Evolutionary conservation across 2,329 filamentous ascomycete genomes (phyloP), one percentile per base, ranked within the genome.

Genomic region (Fonsecaea pugnacius): DNA sequence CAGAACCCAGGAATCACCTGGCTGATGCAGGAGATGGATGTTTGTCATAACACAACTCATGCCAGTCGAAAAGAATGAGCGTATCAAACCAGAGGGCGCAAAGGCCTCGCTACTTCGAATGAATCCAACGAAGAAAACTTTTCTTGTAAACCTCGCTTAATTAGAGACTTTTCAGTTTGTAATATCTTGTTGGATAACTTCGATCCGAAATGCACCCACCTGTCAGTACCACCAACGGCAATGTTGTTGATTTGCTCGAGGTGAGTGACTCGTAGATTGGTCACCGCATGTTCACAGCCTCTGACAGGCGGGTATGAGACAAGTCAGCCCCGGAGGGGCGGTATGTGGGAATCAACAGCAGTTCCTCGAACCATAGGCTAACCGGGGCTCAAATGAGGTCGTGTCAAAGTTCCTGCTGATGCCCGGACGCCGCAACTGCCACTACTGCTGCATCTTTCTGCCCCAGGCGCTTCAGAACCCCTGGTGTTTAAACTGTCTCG

Each of bases 211-310:
- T 33, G 27, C 27, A 30, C 36, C 50, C 51, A 35, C 32, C 58
- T 33, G 10, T 32, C 30, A 36, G 38, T 32, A 43, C 10, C 27
- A 30, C 27, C 27, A 6, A 30, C 27, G 4, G 4, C 27, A 30
- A 30, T 30, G 27, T 30, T n/a, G 32, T 18, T 48, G 43, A 48
- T 48, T 48, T 48, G 43, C 43, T 12, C 21, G 3, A 9, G 43
- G 14, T 21, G 16, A 52, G 46, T 63, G 60, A 54, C 48, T 43
- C 21, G 50, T 60, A 46, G 62, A 36, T 64, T 46, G 51, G 63
- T 65, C 66, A 67, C 66, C 66, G 66, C 60, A 65, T 61, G 63
- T 67, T 67, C 55, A 48, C 57, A 24, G 60, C 40, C 52, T 67
- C 51, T 67, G 63, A 67, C 60, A 67, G 66, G 66, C 59, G 60